phyloP scores from a whole-genome alignment of 306 rosid genomes.

The Luffa acutangula region DNA sequence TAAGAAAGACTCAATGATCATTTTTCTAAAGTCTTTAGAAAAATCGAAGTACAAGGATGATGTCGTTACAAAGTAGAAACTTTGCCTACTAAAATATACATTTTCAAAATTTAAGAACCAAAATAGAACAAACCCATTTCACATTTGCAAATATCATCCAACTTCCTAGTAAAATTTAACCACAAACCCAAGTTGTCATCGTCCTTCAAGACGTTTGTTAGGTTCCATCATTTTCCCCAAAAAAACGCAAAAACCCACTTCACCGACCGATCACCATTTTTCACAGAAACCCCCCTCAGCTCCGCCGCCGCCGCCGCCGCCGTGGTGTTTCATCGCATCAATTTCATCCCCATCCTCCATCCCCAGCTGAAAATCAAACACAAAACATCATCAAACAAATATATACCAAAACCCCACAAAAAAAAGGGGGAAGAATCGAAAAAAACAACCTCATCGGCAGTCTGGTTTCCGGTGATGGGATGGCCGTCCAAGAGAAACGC shows the following conservation, averaged over 20 bases:
- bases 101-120: too few relatives aligned
- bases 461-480: conserved; percentile 24
- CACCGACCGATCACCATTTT: neutral
- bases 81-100: too few relatives aligned
- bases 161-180: too few relatives aligned
- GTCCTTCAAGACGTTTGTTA: neutral
- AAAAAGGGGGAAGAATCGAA: neutral
- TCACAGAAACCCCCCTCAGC: neutral
- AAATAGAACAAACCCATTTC: too few relatives aligned
- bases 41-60: too few relatives aligned
- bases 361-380: conserved; percentile 22
- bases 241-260: neutral
- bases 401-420: neutral
- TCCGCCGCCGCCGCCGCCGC: conserved; percentile 25
- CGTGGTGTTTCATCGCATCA: conserved; percentile 47
- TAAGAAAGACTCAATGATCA: too few relatives aligned
- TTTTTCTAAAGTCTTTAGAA: too few relatives aligned
- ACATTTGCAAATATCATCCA: too few relatives aligned
- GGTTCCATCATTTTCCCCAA: neutral
- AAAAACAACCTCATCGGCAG: conserved; percentile 40
- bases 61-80: too few relatives aligned
- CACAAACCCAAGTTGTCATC: neutral
- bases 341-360: conserved; percentile 49
- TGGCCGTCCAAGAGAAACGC: conserved; percentile 37
- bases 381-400: neutral